Evolutionary conservation across 345 rosid genomes (phyloP).

Genomic region (Chamaenerion angustifolium): DNA sequence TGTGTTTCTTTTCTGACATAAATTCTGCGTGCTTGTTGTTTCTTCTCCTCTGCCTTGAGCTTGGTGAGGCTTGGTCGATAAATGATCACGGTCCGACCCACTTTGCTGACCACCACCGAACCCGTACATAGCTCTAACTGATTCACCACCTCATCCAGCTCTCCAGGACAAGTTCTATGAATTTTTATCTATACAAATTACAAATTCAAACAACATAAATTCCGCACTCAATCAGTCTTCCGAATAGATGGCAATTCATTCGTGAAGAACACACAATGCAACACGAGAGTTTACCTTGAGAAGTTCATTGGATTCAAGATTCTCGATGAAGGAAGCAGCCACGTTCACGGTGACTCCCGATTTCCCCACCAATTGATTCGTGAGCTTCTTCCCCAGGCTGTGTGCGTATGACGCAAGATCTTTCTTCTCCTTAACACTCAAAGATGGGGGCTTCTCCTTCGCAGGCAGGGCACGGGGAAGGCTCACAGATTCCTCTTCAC

Average conservation of each 20-base stretch:
- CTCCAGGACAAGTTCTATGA: constrained; percentile 68
- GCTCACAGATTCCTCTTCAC: constrained; percentile 6
- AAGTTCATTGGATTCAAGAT: constrained; percentile 71
- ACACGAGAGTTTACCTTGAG: constrained; percentile 35
- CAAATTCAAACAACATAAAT: too few relatives aligned
- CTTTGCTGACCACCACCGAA: constrained; percentile 52
- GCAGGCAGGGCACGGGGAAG: constrained; percentile 2
- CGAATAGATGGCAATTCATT: neutral
- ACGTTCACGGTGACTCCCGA: constrained; percentile 68
- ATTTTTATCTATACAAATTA: constrained; percentile 61
- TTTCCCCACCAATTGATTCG: constrained; percentile 68
- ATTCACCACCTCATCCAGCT: constrained; percentile 52
- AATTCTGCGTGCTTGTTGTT: constrained; percentile 33
- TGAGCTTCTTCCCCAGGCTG: constrained; percentile 63
- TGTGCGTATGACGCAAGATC: constrained; percentile 69
- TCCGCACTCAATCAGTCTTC: neutral
- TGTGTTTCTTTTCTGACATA: constrained; percentile 19
- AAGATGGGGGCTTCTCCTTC: constrained; percentile 16
- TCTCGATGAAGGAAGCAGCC: constrained; percentile 48
- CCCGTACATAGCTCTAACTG: constrained; percentile 53
- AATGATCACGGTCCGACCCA: constrained; percentile 71
- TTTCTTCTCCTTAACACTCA: constrained; percentile 76
- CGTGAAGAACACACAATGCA: neutral
- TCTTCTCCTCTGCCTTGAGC: constrained; percentile 75
- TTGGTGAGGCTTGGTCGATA: constrained; percentile 71